Base-by-base conservation (phyloP, 2,329 filamentous ascomycete genomes). In the Apiospora arundinis region DNA sequence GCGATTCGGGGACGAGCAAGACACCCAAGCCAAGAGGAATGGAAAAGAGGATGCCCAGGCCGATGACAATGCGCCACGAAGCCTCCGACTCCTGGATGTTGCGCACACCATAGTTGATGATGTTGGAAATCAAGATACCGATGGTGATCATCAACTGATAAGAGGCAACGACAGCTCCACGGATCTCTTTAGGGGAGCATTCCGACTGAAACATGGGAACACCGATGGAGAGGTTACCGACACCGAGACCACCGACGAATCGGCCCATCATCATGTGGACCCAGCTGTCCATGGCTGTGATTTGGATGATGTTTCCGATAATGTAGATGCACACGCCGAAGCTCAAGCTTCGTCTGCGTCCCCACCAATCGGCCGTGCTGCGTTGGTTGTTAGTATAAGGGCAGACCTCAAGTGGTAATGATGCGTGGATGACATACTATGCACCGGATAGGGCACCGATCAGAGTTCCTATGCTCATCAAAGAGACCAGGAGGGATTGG, bases 81-180 rank as follows among this genome's bases (percentile, higher is more conserved):
- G 78, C 80, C 56, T 83, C 79, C 0, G 78, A 78, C 3, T 82
- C 76, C 63, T 86, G 71, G 74, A 87, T 84, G 12, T 76, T 76
- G 60, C 83, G 81, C 12, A 87, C 83, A 60, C 85, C 87, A 69
- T 83, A 88, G 79, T 89, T 90, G 76, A 90, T 84, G 70, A 86
- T 81, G 74, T 88, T 87, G 70, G 87, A 83, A 25, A 87, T 78
- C 69, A 90, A 88, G 74, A 93, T 92, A 45, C 92, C 92, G 40
- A 93, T 83, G 0, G 91, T 93, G 79, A 93, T 92, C 82, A 93
- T 90, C 21, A 93, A 87, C 81, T 93, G 92, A 80, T 93, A 93
- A n/a, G 88, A 90, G 5, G 87, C 85, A n/a, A 92, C 88, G 60
- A 92, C 87, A 45, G 88, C 87, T 75, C 90, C 90, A 74, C 90